phyloP scores from a whole-genome alignment of 495 filamentous ascomycete species.

The Choiromyces venosus region DNA sequence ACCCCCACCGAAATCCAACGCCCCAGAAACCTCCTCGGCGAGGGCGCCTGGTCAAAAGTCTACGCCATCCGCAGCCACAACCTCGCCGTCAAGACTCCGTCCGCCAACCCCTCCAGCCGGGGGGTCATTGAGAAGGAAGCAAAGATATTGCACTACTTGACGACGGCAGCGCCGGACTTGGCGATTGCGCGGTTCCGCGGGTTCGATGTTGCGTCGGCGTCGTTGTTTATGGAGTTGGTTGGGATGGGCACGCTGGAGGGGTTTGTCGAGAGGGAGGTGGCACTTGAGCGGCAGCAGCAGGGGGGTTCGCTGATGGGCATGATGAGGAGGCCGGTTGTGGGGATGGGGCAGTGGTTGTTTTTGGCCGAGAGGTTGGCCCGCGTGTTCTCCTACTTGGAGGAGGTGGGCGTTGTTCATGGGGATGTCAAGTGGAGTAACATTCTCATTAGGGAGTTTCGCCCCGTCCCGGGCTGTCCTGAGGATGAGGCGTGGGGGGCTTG shows the following conservation, averaged over 20 bases:
- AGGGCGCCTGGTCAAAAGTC: slow-evolving; percentile 36
- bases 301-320: not conserved
- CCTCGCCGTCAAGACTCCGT: slow-evolving; percentile 35
- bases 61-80: not conserved
- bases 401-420: slow-evolving; percentile 32
- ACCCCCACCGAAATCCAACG: not conserved
- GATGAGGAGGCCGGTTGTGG: slow-evolving; percentile 24
- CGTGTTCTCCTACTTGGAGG: slow-evolving; percentile 28
- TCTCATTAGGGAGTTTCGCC: slow-evolving; percentile 21
- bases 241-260: slow-evolving; percentile 23
- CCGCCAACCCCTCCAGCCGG: slow-evolving; percentile 1
- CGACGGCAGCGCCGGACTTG: not conserved
- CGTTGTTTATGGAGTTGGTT: slow-evolving; percentile 22
- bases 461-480: not conserved
- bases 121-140: slow-evolving; percentile 30
- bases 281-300: not conserved
- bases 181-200: slow-evolving; percentile 30
- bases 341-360: slow-evolving; percentile 35
- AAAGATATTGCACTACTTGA: slow-evolving; percentile 29
- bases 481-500: slow-evolving; percentile 14
- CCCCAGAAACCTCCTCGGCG: slow-evolving; percentile 30
- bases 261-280: not conserved
- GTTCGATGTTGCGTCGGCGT: slow-evolving; percentile 21
- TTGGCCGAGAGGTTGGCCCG: slow-evolving; percentile 23
- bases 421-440: slow-evolving; percentile 41